phyloP scores from a whole-genome alignment of 169 alveolate species.

The Eimeria necatrix region DNA sequence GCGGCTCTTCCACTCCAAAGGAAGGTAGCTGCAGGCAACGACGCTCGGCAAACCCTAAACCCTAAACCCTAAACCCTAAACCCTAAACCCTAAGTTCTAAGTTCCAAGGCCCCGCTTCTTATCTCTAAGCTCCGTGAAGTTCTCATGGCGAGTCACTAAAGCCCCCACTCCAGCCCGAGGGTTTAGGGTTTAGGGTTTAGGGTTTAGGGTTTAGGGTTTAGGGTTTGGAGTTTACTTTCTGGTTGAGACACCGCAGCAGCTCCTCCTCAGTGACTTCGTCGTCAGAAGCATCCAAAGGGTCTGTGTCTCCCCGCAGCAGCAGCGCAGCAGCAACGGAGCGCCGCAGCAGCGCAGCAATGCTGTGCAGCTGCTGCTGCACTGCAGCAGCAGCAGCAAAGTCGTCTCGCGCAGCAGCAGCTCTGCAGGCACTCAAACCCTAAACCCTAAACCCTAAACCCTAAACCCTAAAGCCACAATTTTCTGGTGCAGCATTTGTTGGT shows the following conservation, averaged over 20 bases:
- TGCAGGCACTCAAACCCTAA: background rate
- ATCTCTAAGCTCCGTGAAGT: too few relatives aligned
- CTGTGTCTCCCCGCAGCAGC: background rate
- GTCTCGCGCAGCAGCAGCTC: background rate
- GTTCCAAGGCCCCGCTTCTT: background rate
- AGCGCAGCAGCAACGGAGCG: conserved; percentile 29
- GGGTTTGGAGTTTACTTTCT: too few relatives aligned
- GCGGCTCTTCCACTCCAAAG: background rate
- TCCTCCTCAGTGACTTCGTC: background rate
- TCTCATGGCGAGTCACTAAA: too few relatives aligned
- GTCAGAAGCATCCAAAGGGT: background rate
- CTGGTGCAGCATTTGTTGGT: background rate
- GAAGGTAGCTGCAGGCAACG: background rate
- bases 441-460: background rate
- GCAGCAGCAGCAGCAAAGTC: conserved; percentile 4
- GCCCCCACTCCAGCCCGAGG: too few relatives aligned
- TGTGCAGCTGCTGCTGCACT: background rate
- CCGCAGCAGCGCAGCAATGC: background rate
- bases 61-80: background rate
- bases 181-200: too few relatives aligned
- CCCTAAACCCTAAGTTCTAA: background rate
- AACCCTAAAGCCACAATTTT: too few relatives aligned
- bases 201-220: too few relatives aligned
- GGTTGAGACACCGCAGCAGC: conserved; percentile 5
- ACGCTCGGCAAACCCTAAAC: background rate